A percentile compares a stretch with the other conserved stretches of the same genome.
Evolutionary conservation across 495 filamentous ascomycete species (phyloP).

Genomic region (Pseudotulostoma volvatum): DNA sequence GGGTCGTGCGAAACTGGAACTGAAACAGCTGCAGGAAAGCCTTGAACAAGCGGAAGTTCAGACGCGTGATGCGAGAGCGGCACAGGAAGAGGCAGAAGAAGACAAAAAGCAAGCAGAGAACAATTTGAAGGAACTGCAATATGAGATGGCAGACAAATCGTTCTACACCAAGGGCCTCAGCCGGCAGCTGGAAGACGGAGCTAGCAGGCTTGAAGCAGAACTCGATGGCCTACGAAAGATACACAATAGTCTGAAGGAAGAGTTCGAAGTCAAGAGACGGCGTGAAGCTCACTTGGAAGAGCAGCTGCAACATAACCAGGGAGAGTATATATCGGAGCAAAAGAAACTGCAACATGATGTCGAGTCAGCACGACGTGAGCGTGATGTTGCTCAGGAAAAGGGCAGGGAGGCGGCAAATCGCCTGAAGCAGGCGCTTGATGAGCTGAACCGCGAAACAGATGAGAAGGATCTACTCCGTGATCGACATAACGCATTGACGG

Average conservation of each 20-base stretch:
- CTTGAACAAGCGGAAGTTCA: conserved; percentile 34
- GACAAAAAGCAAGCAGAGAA: conserved; percentile 37
- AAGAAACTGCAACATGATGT: conserved; percentile 28
- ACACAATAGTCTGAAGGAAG: conserved; percentile 31
- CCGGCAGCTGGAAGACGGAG: conserved; percentile 58
- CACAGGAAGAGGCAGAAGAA: conserved; percentile 44
- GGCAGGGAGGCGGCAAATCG: conserved; percentile 25
- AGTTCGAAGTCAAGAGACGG: conserved; percentile 33
- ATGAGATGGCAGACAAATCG: conserved; percentile 66
- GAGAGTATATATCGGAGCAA: conserved; percentile 26
- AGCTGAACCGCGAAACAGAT: conserved; percentile 39
- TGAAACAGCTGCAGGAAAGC: conserved; percentile 45
- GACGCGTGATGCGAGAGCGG: conserved; percentile 39
- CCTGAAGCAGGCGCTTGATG: conserved; percentile 35
- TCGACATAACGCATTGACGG: conserved; percentile 50
- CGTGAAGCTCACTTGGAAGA: conserved; percentile 24
- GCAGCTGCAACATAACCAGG: conserved; percentile 24
- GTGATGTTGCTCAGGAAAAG: conserved; percentile 15
- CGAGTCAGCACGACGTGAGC: conserved; percentile 21
- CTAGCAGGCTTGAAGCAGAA: conserved; percentile 46
- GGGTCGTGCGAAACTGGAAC: conserved; percentile 38
- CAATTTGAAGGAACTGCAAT: conserved; percentile 44
- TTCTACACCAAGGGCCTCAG: conserved; percentile 60
- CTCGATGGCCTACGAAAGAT: conserved; percentile 43
- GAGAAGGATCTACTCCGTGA: conserved; percentile 57